These are phyloP conservation scores for Pugionium cornutum DNA, from an alignment of 345 rosid species.

Conservation along the genomic window DNA sequence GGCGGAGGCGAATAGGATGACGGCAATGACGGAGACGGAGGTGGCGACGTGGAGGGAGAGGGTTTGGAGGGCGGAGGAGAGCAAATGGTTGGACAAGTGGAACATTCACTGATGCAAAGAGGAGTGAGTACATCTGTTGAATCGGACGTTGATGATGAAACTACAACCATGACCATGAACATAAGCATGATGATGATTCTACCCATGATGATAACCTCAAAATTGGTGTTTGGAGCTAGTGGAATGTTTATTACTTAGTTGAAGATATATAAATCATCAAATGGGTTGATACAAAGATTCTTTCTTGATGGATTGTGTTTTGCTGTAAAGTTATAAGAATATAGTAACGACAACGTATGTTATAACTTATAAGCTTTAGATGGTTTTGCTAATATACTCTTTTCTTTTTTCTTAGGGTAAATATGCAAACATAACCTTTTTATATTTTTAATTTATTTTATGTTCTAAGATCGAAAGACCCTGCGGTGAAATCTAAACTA, in stretches of 20 bases:
- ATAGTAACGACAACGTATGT: conserved; percentile 11
- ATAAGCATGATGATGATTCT: conserved; percentile 4
- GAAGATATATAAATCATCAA: conserved; percentile 23
- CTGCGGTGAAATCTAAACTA: too few species aligned
- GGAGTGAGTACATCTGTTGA: conserved; percentile 34
- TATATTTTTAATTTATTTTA: too few species aligned
- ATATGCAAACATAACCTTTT: conserved; percentile 9
- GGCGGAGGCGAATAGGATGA: conserved; percentile 25
- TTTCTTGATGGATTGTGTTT: conserved; percentile 34
- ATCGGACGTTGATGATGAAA: conserved; percentile 36
- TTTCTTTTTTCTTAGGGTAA: neutral
- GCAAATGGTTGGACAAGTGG: conserved; percentile 43
- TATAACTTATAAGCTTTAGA: neutral
- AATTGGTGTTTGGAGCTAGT: conserved; percentile 21
- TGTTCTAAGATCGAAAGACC: too few species aligned
- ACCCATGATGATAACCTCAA: conserved; percentile 19
- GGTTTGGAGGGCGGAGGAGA: conserved; percentile 37
- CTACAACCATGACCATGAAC: conserved; percentile 18
- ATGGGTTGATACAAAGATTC: conserved; percentile 31
- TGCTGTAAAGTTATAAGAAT: conserved; percentile 30
- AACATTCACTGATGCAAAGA: conserved; percentile 44
- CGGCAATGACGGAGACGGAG: conserved; percentile 24
- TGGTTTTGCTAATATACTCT: conserved; percentile 2
- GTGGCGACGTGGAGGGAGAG: conserved; percentile 27
- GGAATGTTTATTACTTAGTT: conserved; percentile 13